phyloP scores from a whole-genome alignment of 306 rosid genomes.

The Acacia confusa region DNA sequence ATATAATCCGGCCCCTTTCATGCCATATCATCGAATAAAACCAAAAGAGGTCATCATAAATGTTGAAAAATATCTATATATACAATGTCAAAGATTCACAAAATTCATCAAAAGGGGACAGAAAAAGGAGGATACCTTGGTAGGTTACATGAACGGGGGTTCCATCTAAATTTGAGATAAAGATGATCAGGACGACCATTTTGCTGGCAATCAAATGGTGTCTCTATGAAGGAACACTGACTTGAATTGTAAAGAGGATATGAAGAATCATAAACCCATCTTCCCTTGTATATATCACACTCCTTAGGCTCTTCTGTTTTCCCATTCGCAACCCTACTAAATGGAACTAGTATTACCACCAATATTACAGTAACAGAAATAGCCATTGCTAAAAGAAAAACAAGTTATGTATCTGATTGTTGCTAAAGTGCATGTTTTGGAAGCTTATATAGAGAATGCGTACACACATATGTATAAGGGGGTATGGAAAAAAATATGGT shows the following conservation, averaged over 20 bases:
- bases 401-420: not conserved
- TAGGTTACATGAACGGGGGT: constrained; percentile 36
- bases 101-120: not conserved
- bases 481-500: not conserved
- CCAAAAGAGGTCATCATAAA: not conserved
- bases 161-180: constrained; percentile 46
- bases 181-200: constrained; percentile 37
- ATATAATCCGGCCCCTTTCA: no score
- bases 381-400: not conserved
- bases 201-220: constrained; percentile 29
- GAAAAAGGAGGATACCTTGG: constrained; percentile 30
- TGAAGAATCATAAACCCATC: constrained; percentile 46
- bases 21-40: no score
- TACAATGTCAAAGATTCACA: not conserved
- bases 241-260: constrained; percentile 42
- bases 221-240: constrained; percentile 29
- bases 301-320: not conserved
- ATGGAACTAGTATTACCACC: not conserved
- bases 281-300: constrained; percentile 38
- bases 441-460: constrained; percentile 1
- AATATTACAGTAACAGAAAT: not conserved
- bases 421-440: not conserved
- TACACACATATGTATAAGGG: no score
- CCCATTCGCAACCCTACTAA: not conserved
- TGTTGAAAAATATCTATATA: not conserved